These are phyloP conservation scores for Pythium pyrilobum DNA, from an alignment of 352 stramenopile genomes.

Conservation along the genomic window DNA sequence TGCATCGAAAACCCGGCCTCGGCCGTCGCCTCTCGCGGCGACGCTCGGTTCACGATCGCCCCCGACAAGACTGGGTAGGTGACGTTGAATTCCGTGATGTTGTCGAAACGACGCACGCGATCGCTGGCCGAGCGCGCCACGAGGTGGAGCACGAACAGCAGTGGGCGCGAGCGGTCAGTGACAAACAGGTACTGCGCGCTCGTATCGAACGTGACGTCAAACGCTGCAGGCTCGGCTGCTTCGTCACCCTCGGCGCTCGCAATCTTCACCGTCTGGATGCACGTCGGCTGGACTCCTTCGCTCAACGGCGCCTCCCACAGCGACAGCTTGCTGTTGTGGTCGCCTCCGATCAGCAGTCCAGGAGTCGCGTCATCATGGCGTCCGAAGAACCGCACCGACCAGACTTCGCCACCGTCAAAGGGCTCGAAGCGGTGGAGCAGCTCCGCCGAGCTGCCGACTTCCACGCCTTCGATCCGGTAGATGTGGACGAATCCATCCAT, in stretches of 20 bases:
- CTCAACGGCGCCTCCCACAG: constrained; percentile 54
- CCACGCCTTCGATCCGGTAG: constrained; percentile 50
- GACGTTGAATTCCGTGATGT: constrained; percentile 75
- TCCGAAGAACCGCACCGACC: constrained; percentile 69
- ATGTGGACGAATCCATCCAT: constrained; percentile 79
- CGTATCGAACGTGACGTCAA: constrained; percentile 67
- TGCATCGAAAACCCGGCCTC: constrained; percentile 61
- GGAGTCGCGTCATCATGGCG: constrained; percentile 35
- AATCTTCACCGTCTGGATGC: constrained; percentile 62
- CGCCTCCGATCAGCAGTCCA: constrained; percentile 60
- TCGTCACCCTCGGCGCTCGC: constrained; percentile 17
- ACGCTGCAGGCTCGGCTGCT: constrained; percentile 16
- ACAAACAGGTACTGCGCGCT: constrained; percentile 76
- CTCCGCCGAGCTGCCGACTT: constrained; percentile 45
- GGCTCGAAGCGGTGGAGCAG: constrained; percentile 78
- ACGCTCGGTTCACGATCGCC: constrained; percentile 51
- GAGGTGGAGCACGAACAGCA: constrained; percentile 71
- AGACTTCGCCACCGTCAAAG: constrained; percentile 61
- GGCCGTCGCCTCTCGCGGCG: constrained; percentile 26
- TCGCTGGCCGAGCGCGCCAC: constrained; percentile 26
- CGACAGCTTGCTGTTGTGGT: constrained; percentile 58
- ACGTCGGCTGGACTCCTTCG: constrained; percentile 48
- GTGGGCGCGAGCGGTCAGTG: constrained; percentile 50
- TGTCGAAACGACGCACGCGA: constrained; percentile 58
- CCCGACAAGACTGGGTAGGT: constrained; percentile 77